Conservation (phyloP, 129 eudicot species). For the Centella asiatica region DNA sequence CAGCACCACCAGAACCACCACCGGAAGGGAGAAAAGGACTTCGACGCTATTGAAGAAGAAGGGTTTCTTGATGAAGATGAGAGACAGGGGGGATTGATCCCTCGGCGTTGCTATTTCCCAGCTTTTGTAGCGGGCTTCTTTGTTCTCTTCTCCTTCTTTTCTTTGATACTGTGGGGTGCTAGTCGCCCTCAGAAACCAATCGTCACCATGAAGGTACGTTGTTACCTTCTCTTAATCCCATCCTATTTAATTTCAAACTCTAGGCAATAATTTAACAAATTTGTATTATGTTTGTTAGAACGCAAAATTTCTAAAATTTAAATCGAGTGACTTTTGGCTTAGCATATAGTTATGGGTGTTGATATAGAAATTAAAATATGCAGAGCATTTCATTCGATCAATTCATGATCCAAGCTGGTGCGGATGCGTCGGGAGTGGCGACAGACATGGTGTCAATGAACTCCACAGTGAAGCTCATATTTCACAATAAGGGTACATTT, state of each 20-base stretch:
- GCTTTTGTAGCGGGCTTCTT: conserved; percentile 73
- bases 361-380: too few relatives aligned
- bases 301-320: too few relatives aligned
- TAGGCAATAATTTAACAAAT: too few relatives aligned
- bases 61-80: conserved; percentile 73
- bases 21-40: conserved; percentile 47
- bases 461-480: conserved; percentile 53
- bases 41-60: conserved; percentile 96
- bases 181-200: conserved; percentile 67
- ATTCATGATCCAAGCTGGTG: conserved; percentile 69
- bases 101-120: conserved; percentile 72
- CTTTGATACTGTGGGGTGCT: conserved; percentile 82
- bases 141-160: conserved; percentile 65
- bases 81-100: conserved; percentile 22
- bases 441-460: conserved; percentile 81
- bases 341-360: too few relatives aligned
- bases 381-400: conserved; percentile 74
- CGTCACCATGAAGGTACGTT: conserved; percentile 61
- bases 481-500: conserved; percentile 72
- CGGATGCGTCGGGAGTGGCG: conserved; percentile 70
- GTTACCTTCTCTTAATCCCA: too few relatives aligned
- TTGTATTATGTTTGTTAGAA: too few relatives aligned
- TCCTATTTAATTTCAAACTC: too few relatives aligned
- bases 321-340: too few relatives aligned
- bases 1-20: conserved; percentile 27